A percentile compares a stretch with the other conserved stretches of the same genome.
phyloP scores from a whole-genome alignment of 305 asterid genomes.

The Fraxinus platypoda region DNA sequence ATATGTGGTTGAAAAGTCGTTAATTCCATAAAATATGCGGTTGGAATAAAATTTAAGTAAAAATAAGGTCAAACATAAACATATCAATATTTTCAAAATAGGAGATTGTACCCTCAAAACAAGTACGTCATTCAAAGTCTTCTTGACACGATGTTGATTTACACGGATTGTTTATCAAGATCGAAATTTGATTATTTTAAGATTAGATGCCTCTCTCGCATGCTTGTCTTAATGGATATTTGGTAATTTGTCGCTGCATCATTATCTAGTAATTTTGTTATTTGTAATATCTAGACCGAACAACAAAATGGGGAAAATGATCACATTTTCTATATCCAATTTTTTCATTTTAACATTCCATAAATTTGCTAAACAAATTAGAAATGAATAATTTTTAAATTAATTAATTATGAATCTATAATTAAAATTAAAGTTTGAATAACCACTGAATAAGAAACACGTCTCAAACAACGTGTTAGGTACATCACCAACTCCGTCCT shows the following conservation, averaged over 20 bases:
- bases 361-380: no score
- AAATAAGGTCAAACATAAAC: no score
- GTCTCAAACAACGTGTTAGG: neutral
- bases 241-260: neutral
- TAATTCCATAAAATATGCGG: no score
- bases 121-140: no score
- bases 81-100: no score
- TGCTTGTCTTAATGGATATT: neutral
- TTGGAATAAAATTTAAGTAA: no score
- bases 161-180: neutral
- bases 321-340: neutral
- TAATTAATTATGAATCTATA: neutral
- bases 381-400: no score
- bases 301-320: neutral
- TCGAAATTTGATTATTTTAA: no score
- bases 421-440: neutral
- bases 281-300: neutral
- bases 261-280: neutral
- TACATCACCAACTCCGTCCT: neutral
- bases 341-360: neutral
- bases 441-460: neutral
- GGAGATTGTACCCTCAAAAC: no score
- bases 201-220: neutral
- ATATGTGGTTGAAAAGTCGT: no score
- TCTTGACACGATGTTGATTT: no score